Evolutionary conservation across 1,284 basidiomycete species (phyloP).

Genomic region (Trichosporon faecale): DNA sequence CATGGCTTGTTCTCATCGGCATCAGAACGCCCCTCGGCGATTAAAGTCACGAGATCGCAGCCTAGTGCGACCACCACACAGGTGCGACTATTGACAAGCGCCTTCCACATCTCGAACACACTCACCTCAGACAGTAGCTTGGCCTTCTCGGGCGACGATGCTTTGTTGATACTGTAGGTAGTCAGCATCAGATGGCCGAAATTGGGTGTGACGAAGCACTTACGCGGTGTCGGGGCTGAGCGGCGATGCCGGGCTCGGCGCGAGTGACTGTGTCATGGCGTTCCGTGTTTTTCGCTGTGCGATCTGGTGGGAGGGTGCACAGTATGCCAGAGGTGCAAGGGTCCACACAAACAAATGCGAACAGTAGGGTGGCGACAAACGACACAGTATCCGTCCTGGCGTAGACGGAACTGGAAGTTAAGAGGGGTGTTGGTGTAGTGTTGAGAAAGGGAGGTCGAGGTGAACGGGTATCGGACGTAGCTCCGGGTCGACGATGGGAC

Average conservation of each 20-base stretch:
- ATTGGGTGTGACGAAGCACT: not conserved
- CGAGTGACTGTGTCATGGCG: not conserved
- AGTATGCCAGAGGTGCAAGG: not conserved
- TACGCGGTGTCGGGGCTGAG: conserved; percentile 8
- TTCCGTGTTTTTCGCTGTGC: not conserved
- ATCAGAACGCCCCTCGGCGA: not conserved
- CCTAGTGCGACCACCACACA: not conserved
- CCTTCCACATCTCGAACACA: not conserved
- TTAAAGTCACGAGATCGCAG: conserved; percentile 5
- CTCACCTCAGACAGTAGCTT: conserved; percentile 13
- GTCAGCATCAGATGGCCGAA: not conserved
- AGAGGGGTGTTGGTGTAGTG: not conserved
- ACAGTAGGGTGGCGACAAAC: not conserved
- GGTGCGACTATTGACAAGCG: not conserved
- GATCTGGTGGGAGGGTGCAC: too few relatives aligned
- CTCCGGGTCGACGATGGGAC: not conserved
- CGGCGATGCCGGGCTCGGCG: conserved; percentile 8
- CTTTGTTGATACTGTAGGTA: not conserved
- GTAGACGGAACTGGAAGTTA: not conserved
- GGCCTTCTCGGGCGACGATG: conserved; percentile 8
- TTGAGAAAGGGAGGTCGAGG: not conserved
- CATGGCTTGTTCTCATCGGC: conserved; percentile 6
- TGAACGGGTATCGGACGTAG: not conserved
- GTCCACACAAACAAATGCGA: not conserved
- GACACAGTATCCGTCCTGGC: not conserved